A percentile compares a stretch with the other conserved stretches of the same genome.
phyloP scores from a whole-genome alignment of 148 eudicot species.

The Arctostaphylos glauca region DNA sequence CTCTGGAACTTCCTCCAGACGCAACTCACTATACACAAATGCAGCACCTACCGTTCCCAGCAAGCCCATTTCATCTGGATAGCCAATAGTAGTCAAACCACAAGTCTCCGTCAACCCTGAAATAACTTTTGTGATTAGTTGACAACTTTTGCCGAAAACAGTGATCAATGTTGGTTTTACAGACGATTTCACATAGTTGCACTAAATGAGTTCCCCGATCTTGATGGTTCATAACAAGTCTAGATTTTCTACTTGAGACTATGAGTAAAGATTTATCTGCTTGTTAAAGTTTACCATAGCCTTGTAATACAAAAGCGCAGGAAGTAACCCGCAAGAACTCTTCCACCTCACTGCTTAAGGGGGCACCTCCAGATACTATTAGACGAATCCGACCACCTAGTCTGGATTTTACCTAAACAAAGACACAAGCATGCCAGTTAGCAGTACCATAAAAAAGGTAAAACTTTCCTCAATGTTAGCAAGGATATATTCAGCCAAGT shows the following conservation, averaged over 20 bases:
- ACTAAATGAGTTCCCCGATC: background rate
- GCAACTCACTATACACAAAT: conserved; percentile 69
- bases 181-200: background rate
- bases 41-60: conserved; percentile 78
- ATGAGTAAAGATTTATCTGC: background rate
- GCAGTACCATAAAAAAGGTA: background rate
- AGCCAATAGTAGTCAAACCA: conserved; percentile 78
- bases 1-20: conserved; percentile 87
- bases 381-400: conserved; percentile 81
- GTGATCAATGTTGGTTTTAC: background rate
- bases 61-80: conserved; percentile 89
- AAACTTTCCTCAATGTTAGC: background rate
- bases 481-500: background rate
- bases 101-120: conserved; percentile 93
- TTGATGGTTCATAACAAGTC: background rate
- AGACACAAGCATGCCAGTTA: background rate
- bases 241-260: background rate
- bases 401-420: conserved; percentile 61
- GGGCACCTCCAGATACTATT: conserved; percentile 90
- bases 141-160: background rate
- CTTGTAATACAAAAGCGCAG: conserved; percentile 86
- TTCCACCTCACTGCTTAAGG: conserved; percentile 87
- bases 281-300: conserved; percentile 65
- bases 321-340: conserved; percentile 90
- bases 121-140: background rate